These are phyloP conservation scores for Leptomonas seymouri DNA, from an alignment of 208 protist genomes.

Conservation along the genomic window DNA sequence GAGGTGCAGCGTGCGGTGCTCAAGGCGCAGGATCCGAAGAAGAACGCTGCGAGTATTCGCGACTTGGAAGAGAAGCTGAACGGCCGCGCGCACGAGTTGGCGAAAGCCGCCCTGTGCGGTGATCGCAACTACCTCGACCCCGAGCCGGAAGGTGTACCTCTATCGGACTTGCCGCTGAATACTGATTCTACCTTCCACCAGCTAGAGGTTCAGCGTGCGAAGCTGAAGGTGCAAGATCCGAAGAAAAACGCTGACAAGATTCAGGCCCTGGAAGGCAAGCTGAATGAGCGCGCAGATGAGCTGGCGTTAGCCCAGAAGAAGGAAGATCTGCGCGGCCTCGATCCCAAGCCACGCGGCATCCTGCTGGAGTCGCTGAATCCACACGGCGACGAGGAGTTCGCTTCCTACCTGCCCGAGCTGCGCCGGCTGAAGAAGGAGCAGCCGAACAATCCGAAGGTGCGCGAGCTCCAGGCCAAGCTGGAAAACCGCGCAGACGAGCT, in stretches of 20 bases:
- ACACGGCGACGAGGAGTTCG: constrained; percentile 64
- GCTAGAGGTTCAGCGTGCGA: constrained; percentile 74
- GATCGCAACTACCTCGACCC: constrained; percentile 72
- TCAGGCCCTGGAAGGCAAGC: constrained; percentile 56
- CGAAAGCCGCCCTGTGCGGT: constrained; percentile 49
- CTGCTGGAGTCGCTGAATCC: constrained; percentile 58
- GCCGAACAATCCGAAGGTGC: constrained; percentile 50
- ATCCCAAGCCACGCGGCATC: constrained; percentile 63
- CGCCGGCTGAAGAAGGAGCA: constrained; percentile 67
- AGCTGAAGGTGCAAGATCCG: constrained; percentile 69
- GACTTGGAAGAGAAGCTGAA: constrained; percentile 66
- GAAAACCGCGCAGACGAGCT: constrained; percentile 55
- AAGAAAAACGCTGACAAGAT: constrained; percentile 55
- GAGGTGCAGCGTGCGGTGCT: constrained; percentile 71
- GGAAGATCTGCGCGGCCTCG: constrained; percentile 61
- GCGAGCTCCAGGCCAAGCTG: constrained; percentile 54
- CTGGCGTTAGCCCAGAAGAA: constrained; percentile 56
- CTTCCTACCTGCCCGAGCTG: constrained; percentile 57
- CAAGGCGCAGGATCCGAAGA: constrained; percentile 49
- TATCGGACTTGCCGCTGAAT: constrained; percentile 72
- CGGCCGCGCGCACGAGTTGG: constrained; percentile 69
- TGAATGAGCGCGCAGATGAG: constrained; percentile 68
- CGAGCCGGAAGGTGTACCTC: constrained; percentile 64
- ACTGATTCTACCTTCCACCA: constrained; percentile 57
- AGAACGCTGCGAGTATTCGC: constrained; percentile 54